Percentiles rank a stretch among this genome's conserved stretches.
Conservation (phyloP, 345 rosid species). For the Euphorbia peplus region DNA sequence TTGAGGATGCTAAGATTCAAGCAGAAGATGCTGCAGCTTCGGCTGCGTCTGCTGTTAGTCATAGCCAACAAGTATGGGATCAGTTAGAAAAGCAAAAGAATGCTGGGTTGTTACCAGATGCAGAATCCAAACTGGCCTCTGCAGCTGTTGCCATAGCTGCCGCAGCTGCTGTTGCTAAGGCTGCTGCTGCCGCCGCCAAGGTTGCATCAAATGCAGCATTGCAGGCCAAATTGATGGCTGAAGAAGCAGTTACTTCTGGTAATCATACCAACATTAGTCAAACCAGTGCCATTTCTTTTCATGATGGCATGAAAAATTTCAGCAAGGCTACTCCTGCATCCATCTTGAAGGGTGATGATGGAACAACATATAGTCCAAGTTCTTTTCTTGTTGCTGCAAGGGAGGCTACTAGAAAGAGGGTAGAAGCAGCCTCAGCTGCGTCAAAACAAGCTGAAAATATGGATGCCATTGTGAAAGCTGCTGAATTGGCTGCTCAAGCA, state of each 20-base stretch:
- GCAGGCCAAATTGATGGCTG: slow-evolving; percentile 92
- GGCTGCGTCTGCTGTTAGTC: slow-evolving; percentile 75
- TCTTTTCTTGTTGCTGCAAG: slow-evolving; percentile 67
- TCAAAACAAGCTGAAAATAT: slow-evolving; percentile 89
- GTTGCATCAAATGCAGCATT: slow-evolving; percentile 93
- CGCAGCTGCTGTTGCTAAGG: slow-evolving; percentile 95
- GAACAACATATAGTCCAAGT: slow-evolving; percentile 47
- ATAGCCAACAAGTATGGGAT: slow-evolving; percentile 68
- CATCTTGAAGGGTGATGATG: slow-evolving; percentile 51
- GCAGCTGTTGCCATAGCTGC: slow-evolving; percentile 85
- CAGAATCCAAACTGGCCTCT: slow-evolving; percentile 67
- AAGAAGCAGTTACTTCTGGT: slow-evolving; percentile 59
- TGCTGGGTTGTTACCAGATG: slow-evolving; percentile 51
- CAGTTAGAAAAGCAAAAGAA: slow-evolving; percentile 57
- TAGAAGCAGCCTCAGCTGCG: slow-evolving; percentile 89
- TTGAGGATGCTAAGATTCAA: slow-evolving; percentile 64
- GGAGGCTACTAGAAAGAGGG: slow-evolving; percentile 78
- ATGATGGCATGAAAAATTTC: slow-evolving; percentile 31
- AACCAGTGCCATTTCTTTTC: slow-evolving; percentile 27
- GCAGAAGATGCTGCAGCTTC: slow-evolving; percentile 83
- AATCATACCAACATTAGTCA: slow-evolving; percentile 28
- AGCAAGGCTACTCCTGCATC: slow-evolving; percentile 56
- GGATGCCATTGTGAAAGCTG: slow-evolving; percentile 90
- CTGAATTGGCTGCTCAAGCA: slow-evolving; percentile 92
- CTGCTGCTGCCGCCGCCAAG: slow-evolving; percentile 95